A percentile compares a stretch with the other conserved stretches of the same genome.
Evolutionary conservation across 306 rosid genomes (phyloP).

Genomic region (Prunus armeniaca): DNA sequence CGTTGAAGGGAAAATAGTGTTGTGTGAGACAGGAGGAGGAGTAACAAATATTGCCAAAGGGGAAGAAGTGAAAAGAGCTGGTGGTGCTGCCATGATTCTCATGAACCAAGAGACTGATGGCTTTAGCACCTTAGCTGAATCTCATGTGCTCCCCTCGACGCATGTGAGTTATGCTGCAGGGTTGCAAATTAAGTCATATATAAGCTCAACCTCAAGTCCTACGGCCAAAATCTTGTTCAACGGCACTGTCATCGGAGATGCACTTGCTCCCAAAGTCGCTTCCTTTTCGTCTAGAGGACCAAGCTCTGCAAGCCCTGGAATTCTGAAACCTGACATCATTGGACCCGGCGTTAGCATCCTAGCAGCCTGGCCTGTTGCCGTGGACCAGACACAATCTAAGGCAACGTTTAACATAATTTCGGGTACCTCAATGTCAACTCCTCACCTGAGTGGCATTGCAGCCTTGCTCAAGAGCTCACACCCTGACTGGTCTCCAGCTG

Average conservation of each 20-base stretch:
- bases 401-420: conserved; percentile 21
- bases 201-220: conserved; percentile 29
- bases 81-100: too few relatives aligned
- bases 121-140: too few relatives aligned
- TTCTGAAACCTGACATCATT: conserved; percentile 56
- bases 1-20: too few relatives aligned
- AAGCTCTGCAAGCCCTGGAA: conserved; percentile 40
- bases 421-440: conserved; percentile 64
- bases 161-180: too few relatives aligned
- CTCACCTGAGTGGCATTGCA: conserved; percentile 55
- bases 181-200: conserved; percentile 6
- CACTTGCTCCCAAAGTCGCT: conserved; percentile 36
- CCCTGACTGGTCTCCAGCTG: conserved; percentile 69
- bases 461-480: conserved; percentile 56
- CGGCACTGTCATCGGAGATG: conserved; percentile 53
- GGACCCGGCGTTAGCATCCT: conserved; percentile 58
- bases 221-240: conserved; percentile 38
- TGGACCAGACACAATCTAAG: not conserved
- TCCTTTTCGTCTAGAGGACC: conserved; percentile 65
- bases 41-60: too few relatives aligned
- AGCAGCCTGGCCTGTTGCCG: conserved; percentile 48
- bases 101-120: too few relatives aligned
- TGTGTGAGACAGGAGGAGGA: too few relatives aligned
- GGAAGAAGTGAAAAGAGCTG: too few relatives aligned
- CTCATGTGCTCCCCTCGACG: too few relatives aligned